Evolutionary conservation across 2,329 filamentous ascomycete species (phyloP), one percentile per base, ranked within the genome.

Genomic region (Pyrenophora graminea): DNA sequence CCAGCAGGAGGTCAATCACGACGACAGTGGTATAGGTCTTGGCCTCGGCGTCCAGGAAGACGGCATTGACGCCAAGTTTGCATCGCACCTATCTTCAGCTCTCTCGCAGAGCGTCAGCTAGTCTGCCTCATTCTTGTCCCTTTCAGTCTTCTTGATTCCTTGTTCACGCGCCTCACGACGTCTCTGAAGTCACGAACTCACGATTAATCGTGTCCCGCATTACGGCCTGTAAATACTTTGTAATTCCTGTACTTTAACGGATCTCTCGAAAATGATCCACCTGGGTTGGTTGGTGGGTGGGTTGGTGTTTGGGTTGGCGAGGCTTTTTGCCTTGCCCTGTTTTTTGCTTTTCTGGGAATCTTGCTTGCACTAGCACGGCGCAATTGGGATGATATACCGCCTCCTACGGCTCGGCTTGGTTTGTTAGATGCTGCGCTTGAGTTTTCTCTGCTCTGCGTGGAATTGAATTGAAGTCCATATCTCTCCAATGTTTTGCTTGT

Each of bases 21-120:
- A 72, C 42, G 70, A 73, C 45, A 71, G 68, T 51, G 69, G 67
- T 15, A 71, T 72, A 30, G 66, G 62, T 41, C 63, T 70, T 48
- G 69, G 67, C 23, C 69, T 72, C 32, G 66, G 62, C 44, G 62
- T 67, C 15, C 59, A 71, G 5, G 69, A 72, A 31, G 70, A 73
- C 27, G 59, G 63, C n/a, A 65, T 71, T 31, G 69, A 72, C 17
- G 62, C 67, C 12, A 72, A 70, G 39, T 70, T 71, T 43, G 59
- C 63, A 21, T 52, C 59, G 9, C 64, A 66, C 38, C 61, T 65
- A 39, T 51, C 61, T 15, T 63, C 62, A 39, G 47, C 59, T 15
- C 57, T 66, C 15, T 49, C 64, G 9, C 65, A 64, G 43, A 59
- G 63, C 33, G 54, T 61, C 40, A 60, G 48, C 53, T 62, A 55